Evolutionary conservation across 306 rosid genomes (phyloP), one percentile per base, ranked within the genome.

Genomic region (Gastrolobium bilobum): DNA sequence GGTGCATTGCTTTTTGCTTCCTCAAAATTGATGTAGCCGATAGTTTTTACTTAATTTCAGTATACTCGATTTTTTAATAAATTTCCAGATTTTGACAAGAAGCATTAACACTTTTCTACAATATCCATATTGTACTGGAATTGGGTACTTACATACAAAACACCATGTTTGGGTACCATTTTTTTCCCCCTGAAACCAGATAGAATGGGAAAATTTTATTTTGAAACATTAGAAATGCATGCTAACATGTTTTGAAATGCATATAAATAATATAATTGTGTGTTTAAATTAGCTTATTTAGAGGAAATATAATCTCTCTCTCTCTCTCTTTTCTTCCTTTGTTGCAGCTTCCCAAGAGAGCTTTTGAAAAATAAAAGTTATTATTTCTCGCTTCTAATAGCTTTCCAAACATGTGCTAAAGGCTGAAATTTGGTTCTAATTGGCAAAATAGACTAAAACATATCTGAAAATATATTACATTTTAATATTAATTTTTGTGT

Each of bases 1-100:
- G 97, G 99, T 94, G 62, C 50, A 48, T 51, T 71, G 40, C 69
- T 76, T 63, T 78, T 38, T 47, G 38, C 83, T 53, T 78, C 75
- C 68, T 73, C 42, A 50, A 47, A 50, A 37, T 20, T 52, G 60
- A 30, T 62, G 15, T 29, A 35, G 33, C 60, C 7, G 54, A 61
- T 42, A 6, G 20, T 10, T 65, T 68, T 71, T 35, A 42, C 56
- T 39, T 47, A 47, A 56, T 57, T 70, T 70, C 70, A 48, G 29
- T 69, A 63, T 48, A 59, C 29, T 56, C 13, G 46, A 69, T 75
- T 57, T 52, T 60, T 52, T 37, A 62, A 31, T 40, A 44, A 34
- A 58, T 35, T 35, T 10, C 38, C 7, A 31, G 30, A 29, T 59
- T 47, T 57, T 30, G 20, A 30, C 43, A 59, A 68, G 43, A 43